Base-by-base conservation (phyloP, 306 rosid genomes). In the Spatholobus suberectus region DNA sequence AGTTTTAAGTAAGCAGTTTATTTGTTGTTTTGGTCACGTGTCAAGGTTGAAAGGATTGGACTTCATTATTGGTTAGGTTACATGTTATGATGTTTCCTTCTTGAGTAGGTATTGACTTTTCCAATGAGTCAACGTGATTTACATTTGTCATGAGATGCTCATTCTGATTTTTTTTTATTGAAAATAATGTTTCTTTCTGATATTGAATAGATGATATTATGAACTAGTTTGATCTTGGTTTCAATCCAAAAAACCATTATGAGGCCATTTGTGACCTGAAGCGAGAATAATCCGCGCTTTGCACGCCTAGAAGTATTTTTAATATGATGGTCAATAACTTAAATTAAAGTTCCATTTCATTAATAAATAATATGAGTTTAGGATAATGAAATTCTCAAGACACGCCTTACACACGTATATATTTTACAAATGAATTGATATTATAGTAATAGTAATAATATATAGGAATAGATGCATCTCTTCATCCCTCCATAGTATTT, bases 51-150 rank as follows among this genome's bases (percentile, higher is more conserved):
- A 57, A 20, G 38, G 41, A 3, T 61, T 23, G 37, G 41, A 47
- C 15, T 81, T 73, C 35, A 8, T 72, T 26, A 18, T 20, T 7
- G 2, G 66, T 49, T 78, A n/a, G n/a, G n/a, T n/a, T n/a, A n/a
- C 10, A 27, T 44, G 34, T 62, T 65, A 13, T 44, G 10, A 23
- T 65, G 24, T 23, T 62, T 73, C 58, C 35, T 81, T 81, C 58
- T 63, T 47, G 43, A 65, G 24, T 49, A n/a, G 18, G 61, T 26
- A 37, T 51, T 49, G 57, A 26, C 23, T 82, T 37, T 66, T 74
- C 8, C 14, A 15, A 8, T 15, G 24, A 24, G 2, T 63, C 37
- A 63, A 17, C 1, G 13, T 75, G 12, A 21, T 67, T 81, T 74
- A 23, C 55, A 35, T 81, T 63, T 73, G 26, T 49, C 38, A 47